A percentile compares a stretch with the other conserved stretches of the same genome.
phyloP scores from a whole-genome alignment of 2,329 filamentous ascomycete species.

The Calycina marina region DNA sequence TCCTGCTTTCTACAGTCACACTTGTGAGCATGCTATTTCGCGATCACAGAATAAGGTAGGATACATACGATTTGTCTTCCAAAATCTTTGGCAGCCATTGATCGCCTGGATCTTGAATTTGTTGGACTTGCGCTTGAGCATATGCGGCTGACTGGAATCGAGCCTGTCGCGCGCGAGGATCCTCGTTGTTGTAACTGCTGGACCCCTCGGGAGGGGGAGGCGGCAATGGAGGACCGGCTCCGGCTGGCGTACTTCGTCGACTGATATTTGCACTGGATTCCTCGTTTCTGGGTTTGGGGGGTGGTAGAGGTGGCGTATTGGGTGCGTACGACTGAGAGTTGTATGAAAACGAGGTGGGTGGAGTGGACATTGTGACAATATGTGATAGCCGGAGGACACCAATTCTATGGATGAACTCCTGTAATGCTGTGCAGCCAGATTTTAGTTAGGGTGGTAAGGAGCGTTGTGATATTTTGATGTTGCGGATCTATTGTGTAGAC shows the following conservation, averaged over 20 bases:
- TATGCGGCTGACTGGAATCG: slow-evolving; percentile 14
- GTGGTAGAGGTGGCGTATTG: slow-evolving; percentile 49
- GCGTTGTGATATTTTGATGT: too few relatives aligned
- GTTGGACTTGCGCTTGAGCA: slow-evolving; percentile 24
- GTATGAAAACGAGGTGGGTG: slow-evolving; percentile 11
- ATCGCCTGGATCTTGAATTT: slow-evolving; percentile 44
- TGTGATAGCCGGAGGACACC: not conserved
- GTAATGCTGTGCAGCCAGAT: too few relatives aligned
- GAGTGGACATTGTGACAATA: slow-evolving; percentile 14
- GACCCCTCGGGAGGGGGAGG: slow-evolving; percentile 14
- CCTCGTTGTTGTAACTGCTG: slow-evolving; percentile 11
- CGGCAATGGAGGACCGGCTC: slow-evolving; percentile 20
- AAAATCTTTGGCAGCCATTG: slow-evolving; percentile 67
- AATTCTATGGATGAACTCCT: too few relatives aligned
- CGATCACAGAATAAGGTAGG: slow-evolving; percentile 9
- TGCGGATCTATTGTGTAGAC: too few relatives aligned
- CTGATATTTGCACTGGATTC: slow-evolving; percentile 54
- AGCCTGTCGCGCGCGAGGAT: slow-evolving; percentile 11
- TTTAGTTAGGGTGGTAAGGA: too few relatives aligned
- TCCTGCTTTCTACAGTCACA: slow-evolving; percentile 53
- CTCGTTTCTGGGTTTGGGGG: slow-evolving; percentile 62
- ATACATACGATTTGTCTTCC: slow-evolving; percentile 65
- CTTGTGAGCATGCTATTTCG: slow-evolving; percentile 8
- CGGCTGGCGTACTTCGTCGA: slow-evolving; percentile 48
- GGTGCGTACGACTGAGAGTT: slow-evolving; percentile 27